Evolutionary conservation across 345 rosid genomes (phyloP).

Genomic region (Bruguiera sexangula): DNA sequence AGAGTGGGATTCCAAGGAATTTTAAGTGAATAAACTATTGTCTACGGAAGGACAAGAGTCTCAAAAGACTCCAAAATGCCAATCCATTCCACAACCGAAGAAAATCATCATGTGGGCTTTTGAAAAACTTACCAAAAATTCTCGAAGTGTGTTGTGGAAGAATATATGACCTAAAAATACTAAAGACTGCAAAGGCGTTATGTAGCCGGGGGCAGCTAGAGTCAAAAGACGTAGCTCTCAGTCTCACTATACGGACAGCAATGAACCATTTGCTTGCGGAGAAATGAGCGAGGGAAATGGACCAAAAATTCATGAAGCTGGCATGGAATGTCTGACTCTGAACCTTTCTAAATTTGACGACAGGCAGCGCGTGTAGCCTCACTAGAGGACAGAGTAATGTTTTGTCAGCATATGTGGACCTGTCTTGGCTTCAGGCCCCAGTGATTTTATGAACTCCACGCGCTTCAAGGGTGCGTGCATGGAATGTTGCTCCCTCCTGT

Average conservation of each 20-base stretch:
- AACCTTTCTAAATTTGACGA: slow-evolving; percentile 21
- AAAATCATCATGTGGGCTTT: not conserved
- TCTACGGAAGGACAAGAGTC: slow-evolving; percentile 25
- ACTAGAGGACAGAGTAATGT: slow-evolving; percentile 40
- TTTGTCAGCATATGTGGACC: slow-evolving; percentile 45
- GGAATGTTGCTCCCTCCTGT: slow-evolving; percentile 1
- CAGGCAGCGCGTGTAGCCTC: slow-evolving; percentile 24
- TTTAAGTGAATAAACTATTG: not conserved
- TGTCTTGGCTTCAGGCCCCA: slow-evolving; percentile 17
- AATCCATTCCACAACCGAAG: slow-evolving; percentile 24
- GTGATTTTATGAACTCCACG: slow-evolving; percentile 23
- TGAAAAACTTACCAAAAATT: not conserved
- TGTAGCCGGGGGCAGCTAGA: too few species aligned
- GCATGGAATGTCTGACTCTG: slow-evolving; percentile 30
- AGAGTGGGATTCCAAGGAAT: slow-evolving; percentile 1
- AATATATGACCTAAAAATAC: not conserved
- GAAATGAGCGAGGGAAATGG: not conserved
- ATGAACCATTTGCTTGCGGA: too few species aligned
- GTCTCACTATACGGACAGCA: too few species aligned
- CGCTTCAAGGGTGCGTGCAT: slow-evolving; percentile 26
- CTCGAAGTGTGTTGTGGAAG: slow-evolving; percentile 20
- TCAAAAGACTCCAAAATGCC: slow-evolving; percentile 48
- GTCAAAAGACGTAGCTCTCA: too few species aligned
- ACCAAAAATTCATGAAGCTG: not conserved
- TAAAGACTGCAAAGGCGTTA: slow-evolving; percentile 8